A percentile compares a stretch with the other conserved stretches of the same genome.
Conservation (phyloP, 306 rosid species). For the Cucurbita argyrosperma region DNA sequence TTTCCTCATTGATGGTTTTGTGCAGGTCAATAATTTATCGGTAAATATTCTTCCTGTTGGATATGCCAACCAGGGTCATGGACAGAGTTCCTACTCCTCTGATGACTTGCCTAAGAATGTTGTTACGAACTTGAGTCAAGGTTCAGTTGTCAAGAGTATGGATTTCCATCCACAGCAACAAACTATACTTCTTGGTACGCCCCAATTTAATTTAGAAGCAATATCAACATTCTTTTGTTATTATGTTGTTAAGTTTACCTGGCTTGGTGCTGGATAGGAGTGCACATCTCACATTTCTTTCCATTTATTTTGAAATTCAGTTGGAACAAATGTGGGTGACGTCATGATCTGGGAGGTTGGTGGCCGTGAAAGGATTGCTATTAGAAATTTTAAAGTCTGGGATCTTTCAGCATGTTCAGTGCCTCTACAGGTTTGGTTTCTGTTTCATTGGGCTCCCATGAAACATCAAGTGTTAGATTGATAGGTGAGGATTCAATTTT, state of each 20-base stretch:
- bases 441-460: background rate
- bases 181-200: slow-evolving; percentile 81
- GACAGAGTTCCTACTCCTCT: slow-evolving; percentile 77
- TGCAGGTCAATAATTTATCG: slow-evolving; percentile 74
- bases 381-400: slow-evolving; percentile 75
- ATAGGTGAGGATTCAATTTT: background rate
- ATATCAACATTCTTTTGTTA: background rate
- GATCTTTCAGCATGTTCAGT: slow-evolving; percentile 50
- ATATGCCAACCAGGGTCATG: slow-evolving; percentile 65
- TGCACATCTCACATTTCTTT: background rate
- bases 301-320: slow-evolving; percentile 27
- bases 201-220: background rate
- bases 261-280: background rate
- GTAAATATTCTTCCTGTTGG: slow-evolving; percentile 66
- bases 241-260: background rate
- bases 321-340: slow-evolving; percentile 90
- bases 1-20: slow-evolving; percentile 7
- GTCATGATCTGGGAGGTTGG: slow-evolving; percentile 81
- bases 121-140: slow-evolving; percentile 57
- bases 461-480: slow-evolving; percentile 1
- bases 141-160: slow-evolving; percentile 79
- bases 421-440: slow-evolving; percentile 61
- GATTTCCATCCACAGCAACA: slow-evolving; percentile 92
- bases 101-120: slow-evolving; percentile 86
- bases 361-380: slow-evolving; percentile 62